Percentiles rank a stretch among this genome's conserved stretches.
phyloP scores from a whole-genome alignment of 495 filamentous ascomycete genomes.

The Hyaloscypha variabilis region DNA sequence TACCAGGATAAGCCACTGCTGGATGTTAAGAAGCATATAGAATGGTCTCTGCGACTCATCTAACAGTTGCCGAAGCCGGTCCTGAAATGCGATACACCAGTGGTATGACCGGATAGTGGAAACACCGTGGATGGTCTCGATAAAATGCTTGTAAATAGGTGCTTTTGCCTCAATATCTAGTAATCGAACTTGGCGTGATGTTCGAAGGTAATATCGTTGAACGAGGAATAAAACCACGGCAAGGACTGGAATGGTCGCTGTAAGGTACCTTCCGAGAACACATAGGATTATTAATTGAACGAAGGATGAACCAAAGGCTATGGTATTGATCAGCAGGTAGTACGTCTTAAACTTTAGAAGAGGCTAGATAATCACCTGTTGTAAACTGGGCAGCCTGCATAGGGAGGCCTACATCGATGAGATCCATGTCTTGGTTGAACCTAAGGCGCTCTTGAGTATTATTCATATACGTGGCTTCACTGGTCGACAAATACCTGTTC shows the following conservation, averaged over 20 bases:
- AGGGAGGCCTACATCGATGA: conserved; percentile 52
- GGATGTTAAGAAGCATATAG: conserved; percentile 48
- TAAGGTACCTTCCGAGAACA: not conserved
- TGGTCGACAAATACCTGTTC: conserved; percentile 19
- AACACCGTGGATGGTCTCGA: conserved; percentile 48
- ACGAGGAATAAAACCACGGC: conserved; percentile 49
- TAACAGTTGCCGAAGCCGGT: conserved; percentile 41
- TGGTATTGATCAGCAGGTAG: too few relatives aligned
- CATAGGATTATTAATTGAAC: too few relatives aligned
- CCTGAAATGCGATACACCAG: conserved; percentile 30
- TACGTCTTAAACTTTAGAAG: too few relatives aligned
- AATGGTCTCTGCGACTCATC: conserved; percentile 58
- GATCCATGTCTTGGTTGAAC: conserved; percentile 58
- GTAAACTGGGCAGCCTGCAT: too few relatives aligned
- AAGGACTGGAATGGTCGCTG: conserved; percentile 51
- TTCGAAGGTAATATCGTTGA: conserved; percentile 63
- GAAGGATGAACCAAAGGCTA: too few relatives aligned
- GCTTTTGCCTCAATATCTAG: conserved; percentile 61
- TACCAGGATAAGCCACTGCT: conserved; percentile 42
- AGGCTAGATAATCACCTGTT: too few relatives aligned
- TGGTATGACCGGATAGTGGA: conserved; percentile 48
- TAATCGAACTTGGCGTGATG: conserved; percentile 63
- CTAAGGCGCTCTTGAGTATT: conserved; percentile 28
- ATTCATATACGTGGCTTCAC: too few relatives aligned
- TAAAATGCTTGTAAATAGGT: conserved; percentile 58